Evolutionary conservation across 2,329 filamentous ascomycete species (phyloP), one percentile per base, ranked within the genome.

Genomic region (Cercospora sesami): DNA sequence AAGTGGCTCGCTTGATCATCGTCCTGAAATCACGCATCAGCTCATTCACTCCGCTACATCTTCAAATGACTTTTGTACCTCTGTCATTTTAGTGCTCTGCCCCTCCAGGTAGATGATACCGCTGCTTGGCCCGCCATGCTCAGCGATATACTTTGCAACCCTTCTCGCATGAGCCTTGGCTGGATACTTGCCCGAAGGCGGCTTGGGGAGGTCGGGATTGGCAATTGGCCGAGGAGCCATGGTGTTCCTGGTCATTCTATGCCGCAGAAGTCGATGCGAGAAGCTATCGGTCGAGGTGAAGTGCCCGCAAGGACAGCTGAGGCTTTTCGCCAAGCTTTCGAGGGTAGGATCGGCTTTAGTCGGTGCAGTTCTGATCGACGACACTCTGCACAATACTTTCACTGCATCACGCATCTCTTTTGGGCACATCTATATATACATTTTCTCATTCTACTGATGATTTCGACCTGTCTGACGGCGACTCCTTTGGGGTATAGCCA

Each of bases 101-200:
- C 90, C 91, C 83, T 98, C 94, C 57, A 98, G 85, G 78, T 97
- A 99, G 66, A 99, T 85, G 18, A 94, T 85, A 59, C 93, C 94
- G 33, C 83, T 85, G 66, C 84, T 84, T 71, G 87, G 84, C 33
- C 90, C 87, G 48, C 89, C 82, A 77, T 91, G 82, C 69, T 86
- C 83, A 64, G 86, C 85, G 71, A 98, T 89, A 79, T 90, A 90
- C 68, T 92, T 87, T 67, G 90, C 91, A n/a, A 98, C 94, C 69
- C 90, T 89, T 74, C 87, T 87, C 68, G 91, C 93, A 80, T 99
- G 95, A 30, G 86, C 85, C 83, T 97, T 98, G 75, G 91, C 94
- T 26, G 95, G 95, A 75, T 90, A 90, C 78, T 89, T 89, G 66
- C 83, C 85, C 64, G 71, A 67, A 5, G 78, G 78, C 57, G 78